Conservation (phyloP, 2,329 filamentous ascomycete genomes). For the Xylariaceae sp. region DNA sequence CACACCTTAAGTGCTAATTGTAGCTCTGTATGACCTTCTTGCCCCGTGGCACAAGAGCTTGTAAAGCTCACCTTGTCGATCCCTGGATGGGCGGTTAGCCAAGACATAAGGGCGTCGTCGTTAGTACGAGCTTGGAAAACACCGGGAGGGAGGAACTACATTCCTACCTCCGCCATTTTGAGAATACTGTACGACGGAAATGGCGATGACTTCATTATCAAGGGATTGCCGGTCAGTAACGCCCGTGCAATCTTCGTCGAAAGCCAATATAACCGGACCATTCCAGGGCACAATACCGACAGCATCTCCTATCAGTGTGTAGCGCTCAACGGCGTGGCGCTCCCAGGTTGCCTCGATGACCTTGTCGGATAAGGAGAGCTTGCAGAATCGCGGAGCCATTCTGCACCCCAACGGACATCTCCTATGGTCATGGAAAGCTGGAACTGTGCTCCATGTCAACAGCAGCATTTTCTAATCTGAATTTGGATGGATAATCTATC, state of each 20-base stretch:
- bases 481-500: neutral
- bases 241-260: conserved; percentile 63
- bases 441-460: neutral
- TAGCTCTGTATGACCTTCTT: conserved; percentile 66
- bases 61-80: conserved; percentile 70
- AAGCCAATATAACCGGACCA: conserved; percentile 58
- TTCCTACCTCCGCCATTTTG: conserved; percentile 65
- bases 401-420: conserved; percentile 35
- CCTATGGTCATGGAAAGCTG: conserved; percentile 21
- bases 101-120: conserved; percentile 64
- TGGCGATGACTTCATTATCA: conserved; percentile 64
- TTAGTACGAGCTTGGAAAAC: conserved; percentile 67
- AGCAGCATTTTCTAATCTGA: neutral
- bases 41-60: conserved; percentile 63
- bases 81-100: conserved; percentile 63
- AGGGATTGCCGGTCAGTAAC: conserved; percentile 60
- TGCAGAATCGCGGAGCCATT: conserved; percentile 40
- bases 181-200: conserved; percentile 54
- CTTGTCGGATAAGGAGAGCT: conserved; percentile 16
- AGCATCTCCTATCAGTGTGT: conserved; percentile 50
- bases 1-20: conserved; percentile 62
- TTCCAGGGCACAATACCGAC: conserved; percentile 62
- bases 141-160: conserved; percentile 64
- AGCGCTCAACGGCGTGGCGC: conserved; percentile 42
- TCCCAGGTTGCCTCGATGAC: conserved; percentile 39